Conservation (phyloP, 2,329 filamentous ascomycete genomes). For the Aureobasidium vineae region DNA sequence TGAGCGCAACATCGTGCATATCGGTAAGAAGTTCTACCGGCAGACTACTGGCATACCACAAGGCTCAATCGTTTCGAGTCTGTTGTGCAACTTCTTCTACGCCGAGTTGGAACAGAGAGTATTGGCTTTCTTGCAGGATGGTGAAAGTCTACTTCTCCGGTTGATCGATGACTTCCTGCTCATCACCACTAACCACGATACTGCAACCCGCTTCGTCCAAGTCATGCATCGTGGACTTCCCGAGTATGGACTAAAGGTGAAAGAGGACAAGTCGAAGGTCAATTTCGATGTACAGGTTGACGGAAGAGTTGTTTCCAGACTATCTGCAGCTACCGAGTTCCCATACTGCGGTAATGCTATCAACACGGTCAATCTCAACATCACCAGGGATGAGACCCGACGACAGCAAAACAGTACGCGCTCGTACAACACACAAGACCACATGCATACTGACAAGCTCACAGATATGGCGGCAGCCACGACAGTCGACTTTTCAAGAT, state of each 20-base stretch:
- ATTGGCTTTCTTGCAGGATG: conserved; percentile 58
- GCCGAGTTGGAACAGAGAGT: conserved; percentile 73
- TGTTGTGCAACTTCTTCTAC: conserved; percentile 95
- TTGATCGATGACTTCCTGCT: conserved; percentile 93
- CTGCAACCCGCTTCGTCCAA: conserved; percentile 71
- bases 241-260: conserved; percentile 77
- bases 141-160: conserved; percentile 69
- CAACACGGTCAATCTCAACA: conserved; percentile 69
- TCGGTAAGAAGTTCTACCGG: conserved; percentile 83
- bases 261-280: conserved; percentile 72
- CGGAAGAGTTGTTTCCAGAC: conserved; percentile 52
- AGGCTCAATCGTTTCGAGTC: conserved; percentile 80
- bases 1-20: conserved; percentile 78
- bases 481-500: conserved; percentile 71
- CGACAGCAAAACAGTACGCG: conserved; percentile 52
- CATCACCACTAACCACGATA: conserved; percentile 66
- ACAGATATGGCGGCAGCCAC: conserved; percentile 64
- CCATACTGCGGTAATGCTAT: conserved; percentile 87
- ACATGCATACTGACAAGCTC: conserved; percentile 26
- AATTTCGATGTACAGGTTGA: conserved; percentile 71
- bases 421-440: conserved; percentile 28
- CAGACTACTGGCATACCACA: conserved; percentile 91
- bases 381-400: conserved; percentile 65
- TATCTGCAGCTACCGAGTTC: conserved; percentile 55
- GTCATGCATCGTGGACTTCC: conserved; percentile 77